Evolutionary conservation across 2,329 filamentous ascomycete genomes (phyloP), one percentile per base, ranked within the genome.

Genomic region (Metarhizium album): DNA sequence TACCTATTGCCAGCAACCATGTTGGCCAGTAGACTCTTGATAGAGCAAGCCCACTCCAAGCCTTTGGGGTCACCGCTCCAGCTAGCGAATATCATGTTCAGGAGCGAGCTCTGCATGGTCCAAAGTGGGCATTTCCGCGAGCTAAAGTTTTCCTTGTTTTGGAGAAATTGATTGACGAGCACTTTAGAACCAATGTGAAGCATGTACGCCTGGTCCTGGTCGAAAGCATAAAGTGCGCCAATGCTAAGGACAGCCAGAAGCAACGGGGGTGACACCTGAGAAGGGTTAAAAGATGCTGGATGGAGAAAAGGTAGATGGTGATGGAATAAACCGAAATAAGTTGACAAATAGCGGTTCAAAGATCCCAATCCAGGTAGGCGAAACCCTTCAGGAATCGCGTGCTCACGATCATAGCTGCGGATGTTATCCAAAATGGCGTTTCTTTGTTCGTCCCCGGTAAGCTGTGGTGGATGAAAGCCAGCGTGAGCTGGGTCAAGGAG

Each of bases 21-120:
- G 70, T 97, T 97, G 58, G 91, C 91, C 47, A 98, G 80, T 38
- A 97, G 77, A 74, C 90, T 95, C 79, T 97, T 97, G 71, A 98
- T 97, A 2, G 93, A 97, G 69, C 91, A 97, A 35, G 93, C 90
- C 93, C 93, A 98, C 68, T 98, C 93, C 2, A 98, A 78, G 37
- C 93, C 93, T 70, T 96, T 97, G 35, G 93, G 86, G 63, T 97
- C 93, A 61, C 93, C 93, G 67, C 93, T 97, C 93, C 93, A 98
- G 74, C 90, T 97, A 50, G 93, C 90, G 67, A 98, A 97, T 58
- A 96, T 84, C 93, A 97, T 97, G 75, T 98, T 98, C 52, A 98
- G 75, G 49, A 98, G 74, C 3, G 90, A 95, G 66, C 88, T 89
- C 67, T 98, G 93, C 89, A 97, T 97, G 46, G 91, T 93, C 91